Base-by-base conservation (phyloP, 768 basidiomycete genomes). In the Epithele typhae region DNA sequence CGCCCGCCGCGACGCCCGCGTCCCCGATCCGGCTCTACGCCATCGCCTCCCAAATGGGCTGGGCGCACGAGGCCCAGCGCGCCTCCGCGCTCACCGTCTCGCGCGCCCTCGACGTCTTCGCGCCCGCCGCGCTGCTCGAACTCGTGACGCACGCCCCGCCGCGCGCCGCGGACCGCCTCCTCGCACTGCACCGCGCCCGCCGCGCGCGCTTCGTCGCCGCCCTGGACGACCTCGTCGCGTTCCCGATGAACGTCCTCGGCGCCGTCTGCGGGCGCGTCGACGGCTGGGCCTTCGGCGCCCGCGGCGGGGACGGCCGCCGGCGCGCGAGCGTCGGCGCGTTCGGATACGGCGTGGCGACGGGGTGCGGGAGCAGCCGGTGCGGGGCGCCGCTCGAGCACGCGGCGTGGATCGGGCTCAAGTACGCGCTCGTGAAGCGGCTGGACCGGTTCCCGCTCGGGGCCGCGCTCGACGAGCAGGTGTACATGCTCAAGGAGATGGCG, bases 31-130 rank as follows among this genome's bases (percentile, higher is more conserved):
- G 73, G 17, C 63, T 77, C 5, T 78, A 77, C 48, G 73, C 64
- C 1, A 60, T 78, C 33, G 66, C 74, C 9, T 66, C 68, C 15
- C 67, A 65, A 22, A 69, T 67, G 42, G 69, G 66, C 5, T 77
- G 75, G 73, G 64, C 62, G 37, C 68, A 70, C 34, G 76, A 77
- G 55, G 67, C 69, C 7, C 63, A 63, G 46, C 44, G 67, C 10
- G 73, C 75, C 3, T 67, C 74, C 5, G 60, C 65, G 15, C 53
- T 64, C 25, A 75, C 76, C 7, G 27, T 69, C 46, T 63, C 66
- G 19, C 64, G 66, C 7, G 55, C 60, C 25, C 44, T 66, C 33
- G 53, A 63, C 12, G 27, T 7, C 27, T 30, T 30, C 27, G 37
- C 50, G 2, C 51, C 61, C 10, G 63, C 76, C 2, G 57, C 64